Evolutionary conservation across 352 stramenopile genomes (phyloP), one percentile per base, ranked within the genome.

Genomic region (Pythium rishiriense): DNA sequence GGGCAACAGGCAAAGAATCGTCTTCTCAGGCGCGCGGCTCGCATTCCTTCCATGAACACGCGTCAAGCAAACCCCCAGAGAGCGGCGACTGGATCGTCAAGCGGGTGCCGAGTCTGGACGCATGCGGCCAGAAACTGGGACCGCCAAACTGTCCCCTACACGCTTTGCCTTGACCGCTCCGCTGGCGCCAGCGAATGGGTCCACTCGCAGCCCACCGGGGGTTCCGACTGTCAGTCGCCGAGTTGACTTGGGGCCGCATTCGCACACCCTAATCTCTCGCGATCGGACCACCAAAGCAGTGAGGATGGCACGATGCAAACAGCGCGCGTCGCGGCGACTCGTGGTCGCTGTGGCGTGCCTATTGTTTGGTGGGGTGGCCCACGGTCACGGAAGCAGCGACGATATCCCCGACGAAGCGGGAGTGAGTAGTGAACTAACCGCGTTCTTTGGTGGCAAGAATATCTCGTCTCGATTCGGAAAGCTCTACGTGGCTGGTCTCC

Each of bases 401-500:
- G 28, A 4, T n/a, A 14, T 58, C 0, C 19, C 46, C 28, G n/a
- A 25, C 29, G 17, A 37, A 29, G n/a, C 35, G 6, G 25, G 1
- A 21, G 28, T 28, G 19, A 48, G 26, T n/a, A 8, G 17, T 19
- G 50, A n/a, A 45, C 4, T 4, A 22, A 4, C n/a, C 15, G 35
- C 25, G 24, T 58, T 58, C 33, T n/a, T 33, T 0, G 15, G 28
- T 33, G 22, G 22, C 45, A 17, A 31, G 21, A 57, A 7, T 14
- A 56, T 67, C 21, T 62, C 60, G 9, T 46, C 51, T 10, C 60
- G 60, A 8, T 56, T 62, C n/a, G 51, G 22, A 21, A 45, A 68
- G 26, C 68, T 76, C 19, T 56, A 75, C 35, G 26, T 46, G 0
- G 45, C 52, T 12, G 76, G 78, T 25, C 71, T 78, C 7, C 52